Percentiles rank a stretch among this genome's conserved stretches.
Conservation (phyloP, 139 green algal genomes). For the Spirogloea muscicola region DNA sequence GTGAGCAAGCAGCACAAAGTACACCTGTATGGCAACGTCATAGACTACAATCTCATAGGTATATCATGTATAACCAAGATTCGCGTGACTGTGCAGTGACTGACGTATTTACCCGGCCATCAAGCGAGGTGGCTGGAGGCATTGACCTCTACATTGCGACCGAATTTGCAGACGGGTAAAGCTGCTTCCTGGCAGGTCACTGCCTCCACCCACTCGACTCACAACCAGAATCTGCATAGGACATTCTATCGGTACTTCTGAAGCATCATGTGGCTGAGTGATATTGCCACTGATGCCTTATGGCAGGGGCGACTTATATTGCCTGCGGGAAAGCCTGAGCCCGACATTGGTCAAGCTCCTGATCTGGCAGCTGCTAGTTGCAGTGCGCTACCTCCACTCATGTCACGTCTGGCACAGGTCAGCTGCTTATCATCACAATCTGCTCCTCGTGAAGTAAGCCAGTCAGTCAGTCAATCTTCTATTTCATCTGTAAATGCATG, state of each 20-base stretch:
- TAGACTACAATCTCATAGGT: too few relatives aligned
- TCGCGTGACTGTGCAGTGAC: slow-evolving; percentile 7
- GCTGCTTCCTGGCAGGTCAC: too few relatives aligned
- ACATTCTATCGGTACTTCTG: too few relatives aligned
- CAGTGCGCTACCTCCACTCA: slow-evolving; percentile 24
- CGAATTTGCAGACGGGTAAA: slow-evolving; percentile 35
- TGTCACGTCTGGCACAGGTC: slow-evolving; percentile 43
- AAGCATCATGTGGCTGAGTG: too few relatives aligned
- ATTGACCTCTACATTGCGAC: slow-evolving; percentile 45
- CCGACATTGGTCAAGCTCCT: slow-evolving; percentile 8
- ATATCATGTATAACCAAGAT: neutral
- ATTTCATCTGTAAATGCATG: too few relatives aligned
- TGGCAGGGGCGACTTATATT: slow-evolving; percentile 30
- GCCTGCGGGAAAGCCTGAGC: slow-evolving; percentile 11
- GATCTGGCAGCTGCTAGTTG: slow-evolving; percentile 35
- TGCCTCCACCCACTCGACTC: too few relatives aligned
- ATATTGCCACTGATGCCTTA: too few relatives aligned
- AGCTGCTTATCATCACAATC: neutral
- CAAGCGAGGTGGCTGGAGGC: slow-evolving; percentile 29
- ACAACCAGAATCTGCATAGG: too few relatives aligned
- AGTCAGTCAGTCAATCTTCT: too few relatives aligned
- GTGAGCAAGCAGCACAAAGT: too few relatives aligned
- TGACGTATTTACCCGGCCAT: slow-evolving; percentile 36
- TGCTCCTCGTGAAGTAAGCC: too few relatives aligned
- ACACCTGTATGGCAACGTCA: too few relatives aligned